Conservation (phyloP, 139 green algal genomes). For the Chlorella sp. region DNA sequence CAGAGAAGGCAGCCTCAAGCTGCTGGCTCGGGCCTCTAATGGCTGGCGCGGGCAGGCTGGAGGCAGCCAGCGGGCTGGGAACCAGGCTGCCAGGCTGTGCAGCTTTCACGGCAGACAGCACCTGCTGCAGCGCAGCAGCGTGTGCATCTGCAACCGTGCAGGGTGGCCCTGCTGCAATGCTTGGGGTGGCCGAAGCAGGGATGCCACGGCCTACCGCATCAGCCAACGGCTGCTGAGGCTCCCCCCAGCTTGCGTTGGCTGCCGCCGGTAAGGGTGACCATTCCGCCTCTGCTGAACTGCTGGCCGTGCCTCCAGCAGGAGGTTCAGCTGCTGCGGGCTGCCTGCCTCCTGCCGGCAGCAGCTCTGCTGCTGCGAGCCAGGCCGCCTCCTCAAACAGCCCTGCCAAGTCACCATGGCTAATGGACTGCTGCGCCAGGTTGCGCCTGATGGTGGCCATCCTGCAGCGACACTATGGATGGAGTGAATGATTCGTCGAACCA, state of each 20-base stretch:
- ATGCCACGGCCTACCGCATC: background rate
- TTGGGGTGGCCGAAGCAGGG: too few relatives aligned
- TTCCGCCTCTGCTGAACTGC: too few relatives aligned
- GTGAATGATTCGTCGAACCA: too few relatives aligned
- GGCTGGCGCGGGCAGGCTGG: background rate
- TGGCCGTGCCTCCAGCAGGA: too few relatives aligned
- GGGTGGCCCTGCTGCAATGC: background rate
- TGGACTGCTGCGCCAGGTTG: background rate
- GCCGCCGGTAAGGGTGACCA: too few relatives aligned
- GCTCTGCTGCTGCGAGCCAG: background rate
- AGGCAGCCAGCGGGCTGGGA: background rate
- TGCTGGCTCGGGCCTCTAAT: background rate
- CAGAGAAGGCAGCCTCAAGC: background rate
- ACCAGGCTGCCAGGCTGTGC: background rate
- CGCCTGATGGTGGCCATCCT: conserved; percentile 1
- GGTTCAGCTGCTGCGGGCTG: background rate
- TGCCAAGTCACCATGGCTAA: background rate
- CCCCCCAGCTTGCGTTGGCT: background rate
- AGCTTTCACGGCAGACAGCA: background rate
- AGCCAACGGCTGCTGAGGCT: background rate
- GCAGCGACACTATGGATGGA: background rate
- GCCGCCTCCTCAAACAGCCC: background rate
- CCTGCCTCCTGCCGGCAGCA: background rate
- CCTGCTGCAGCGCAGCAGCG: background rate
- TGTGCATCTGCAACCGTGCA: background rate